Conservation (phyloP, 2,329 filamentous ascomycete species). For the Verticillium nubilum region DNA sequence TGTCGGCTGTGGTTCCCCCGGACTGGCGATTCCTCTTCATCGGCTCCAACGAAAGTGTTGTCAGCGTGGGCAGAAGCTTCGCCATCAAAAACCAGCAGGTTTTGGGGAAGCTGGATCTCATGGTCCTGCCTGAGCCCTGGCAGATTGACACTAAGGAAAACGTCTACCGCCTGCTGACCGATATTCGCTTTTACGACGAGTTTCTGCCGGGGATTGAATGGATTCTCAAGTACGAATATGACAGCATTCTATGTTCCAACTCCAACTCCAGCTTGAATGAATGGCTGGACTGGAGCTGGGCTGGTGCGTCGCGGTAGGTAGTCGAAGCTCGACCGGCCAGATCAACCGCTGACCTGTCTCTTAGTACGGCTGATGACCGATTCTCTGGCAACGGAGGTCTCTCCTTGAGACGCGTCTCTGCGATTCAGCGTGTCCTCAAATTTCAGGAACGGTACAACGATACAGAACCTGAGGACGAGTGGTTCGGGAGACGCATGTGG, state of each 20-base stretch:
- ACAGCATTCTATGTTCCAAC: slow-evolving; percentile 51
- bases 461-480: slow-evolving; percentile 48
- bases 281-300: slow-evolving; percentile 50
- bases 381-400: slow-evolving; percentile 50
- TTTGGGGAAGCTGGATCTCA: slow-evolving; percentile 46
- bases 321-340: background rate
- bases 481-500: slow-evolving; percentile 45
- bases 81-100: slow-evolving; percentile 43
- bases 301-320: slow-evolving; percentile 42
- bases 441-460: slow-evolving; percentile 46
- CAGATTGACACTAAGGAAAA: slow-evolving; percentile 40
- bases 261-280: slow-evolving; percentile 45
- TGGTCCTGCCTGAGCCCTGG: slow-evolving; percentile 42
- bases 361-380: slow-evolving; percentile 30
- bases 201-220: slow-evolving; percentile 45
- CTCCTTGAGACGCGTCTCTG: slow-evolving; percentile 45
- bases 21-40: slow-evolving; percentile 53
- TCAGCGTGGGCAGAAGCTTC: slow-evolving; percentile 36
- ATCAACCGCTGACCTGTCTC: background rate
- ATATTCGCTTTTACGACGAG: slow-evolving; percentile 46
- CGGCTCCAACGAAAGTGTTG: slow-evolving; percentile 41
- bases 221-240: slow-evolving; percentile 49
- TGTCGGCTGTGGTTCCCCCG: slow-evolving; percentile 46
- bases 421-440: slow-evolving; percentile 40
- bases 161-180: slow-evolving; percentile 42